Conservation (phyloP, 2,329 filamentous ascomycete species). For the Colletotrichum sp. region DNA sequence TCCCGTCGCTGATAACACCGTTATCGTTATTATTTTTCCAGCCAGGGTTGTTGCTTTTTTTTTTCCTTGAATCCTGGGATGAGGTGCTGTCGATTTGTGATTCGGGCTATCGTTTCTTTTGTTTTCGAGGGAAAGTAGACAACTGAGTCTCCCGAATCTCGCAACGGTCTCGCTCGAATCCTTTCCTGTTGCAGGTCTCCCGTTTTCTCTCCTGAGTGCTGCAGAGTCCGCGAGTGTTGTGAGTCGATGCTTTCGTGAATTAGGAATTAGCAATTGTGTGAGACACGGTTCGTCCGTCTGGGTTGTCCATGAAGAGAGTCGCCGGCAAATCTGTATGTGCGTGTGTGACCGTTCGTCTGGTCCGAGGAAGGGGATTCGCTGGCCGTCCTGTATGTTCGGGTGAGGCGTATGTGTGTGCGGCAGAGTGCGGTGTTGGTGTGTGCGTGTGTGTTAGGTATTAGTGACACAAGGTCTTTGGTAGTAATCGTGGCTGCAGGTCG, state of each 20-base stretch:
- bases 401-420: neutral
- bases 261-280: conserved; percentile 7
- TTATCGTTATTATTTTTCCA: conserved; percentile 3
- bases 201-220: neutral
- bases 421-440: neutral
- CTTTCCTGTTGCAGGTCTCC: neutral
- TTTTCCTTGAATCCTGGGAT: neutral
- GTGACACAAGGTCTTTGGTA: neutral
- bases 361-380: neutral
- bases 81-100: neutral
- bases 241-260: conserved; percentile 6
- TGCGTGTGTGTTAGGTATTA: neutral
- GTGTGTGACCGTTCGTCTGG: neutral
- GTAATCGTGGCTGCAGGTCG: neutral
- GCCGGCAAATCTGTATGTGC: neutral
- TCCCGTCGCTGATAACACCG: neutral
- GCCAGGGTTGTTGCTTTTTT: neutral
- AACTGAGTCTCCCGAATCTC: neutral
- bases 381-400: neutral
- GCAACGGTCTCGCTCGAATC: neutral
- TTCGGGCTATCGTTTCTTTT: neutral
- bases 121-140: neutral
- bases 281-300: neutral
- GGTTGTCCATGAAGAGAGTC: conserved; percentile 5
- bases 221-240: neutral